Conservation (phyloP, 768 basidiomycete species). For the Lanmaoa rubissima region DNA sequence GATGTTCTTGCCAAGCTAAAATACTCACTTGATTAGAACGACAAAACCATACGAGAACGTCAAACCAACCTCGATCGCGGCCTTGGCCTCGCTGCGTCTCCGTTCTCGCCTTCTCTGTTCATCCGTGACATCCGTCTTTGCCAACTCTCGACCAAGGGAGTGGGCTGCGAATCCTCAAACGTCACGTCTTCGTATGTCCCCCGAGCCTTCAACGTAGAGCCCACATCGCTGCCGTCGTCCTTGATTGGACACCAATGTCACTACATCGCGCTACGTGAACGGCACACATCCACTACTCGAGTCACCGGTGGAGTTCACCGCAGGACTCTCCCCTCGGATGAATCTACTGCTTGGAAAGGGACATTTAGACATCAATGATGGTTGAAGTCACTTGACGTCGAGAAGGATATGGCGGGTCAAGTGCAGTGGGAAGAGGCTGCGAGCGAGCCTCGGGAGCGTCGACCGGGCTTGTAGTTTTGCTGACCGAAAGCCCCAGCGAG, state of each 20-base stretch:
- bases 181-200: constrained; percentile 58
- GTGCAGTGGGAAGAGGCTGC: constrained; percentile 9
- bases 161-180: constrained; percentile 54
- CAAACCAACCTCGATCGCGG: constrained; percentile 73
- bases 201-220: constrained; percentile 29
- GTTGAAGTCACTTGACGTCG: constrained; percentile 14
- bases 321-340: constrained; percentile 60
- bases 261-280: constrained; percentile 75
- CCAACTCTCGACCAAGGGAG: constrained; percentile 30
- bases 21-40: constrained; percentile 2
- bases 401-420: constrained; percentile 6
- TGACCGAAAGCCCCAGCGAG: constrained; percentile 17
- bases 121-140: constrained; percentile 31
- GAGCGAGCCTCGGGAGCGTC: constrained; percentile 13
- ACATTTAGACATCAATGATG: constrained; percentile 37
- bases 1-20: constrained; percentile 55
- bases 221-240: constrained; percentile 23
- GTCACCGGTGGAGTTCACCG: constrained; percentile 76
- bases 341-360: constrained; percentile 52
- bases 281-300: constrained; percentile 80
- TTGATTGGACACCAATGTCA: constrained; percentile 40
- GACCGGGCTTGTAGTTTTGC: constrained; percentile 15
- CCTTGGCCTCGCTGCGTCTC: constrained; percentile 78
- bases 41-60: neutral
- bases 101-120: constrained; percentile 67